Evolutionary conservation across 768 basidiomycete genomes (phyloP).

Genomic region (Boletus rubropictus): DNA sequence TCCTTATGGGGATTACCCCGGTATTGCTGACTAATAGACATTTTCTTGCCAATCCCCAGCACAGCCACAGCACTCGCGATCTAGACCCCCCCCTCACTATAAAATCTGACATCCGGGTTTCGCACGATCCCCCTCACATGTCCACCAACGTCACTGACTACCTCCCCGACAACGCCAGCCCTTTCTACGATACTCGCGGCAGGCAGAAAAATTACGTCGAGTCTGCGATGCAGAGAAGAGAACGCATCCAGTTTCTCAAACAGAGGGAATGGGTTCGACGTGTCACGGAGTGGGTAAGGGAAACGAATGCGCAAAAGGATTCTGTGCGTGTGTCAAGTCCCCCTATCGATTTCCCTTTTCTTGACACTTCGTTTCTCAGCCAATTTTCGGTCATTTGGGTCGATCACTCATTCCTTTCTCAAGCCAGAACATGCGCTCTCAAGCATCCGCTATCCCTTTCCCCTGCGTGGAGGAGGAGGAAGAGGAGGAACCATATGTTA

Average conservation of each 20-base stretch:
- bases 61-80: constrained; percentile 22
- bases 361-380: constrained; percentile 8
- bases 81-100: constrained; percentile 20
- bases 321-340: constrained; percentile 7
- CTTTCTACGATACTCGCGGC: constrained; percentile 38
- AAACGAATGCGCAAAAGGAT: constrained; percentile 27
- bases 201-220: constrained; percentile 43
- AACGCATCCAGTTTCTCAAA: constrained; percentile 49
- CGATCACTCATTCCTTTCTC: constrained; percentile 8
- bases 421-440: constrained; percentile 5
- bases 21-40: constrained; percentile 22
- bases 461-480: constrained; percentile 27
- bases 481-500: constrained; percentile 31
- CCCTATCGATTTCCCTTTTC: not conserved
- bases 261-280: constrained; percentile 40
- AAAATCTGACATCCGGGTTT: constrained; percentile 10
- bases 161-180: constrained; percentile 13
- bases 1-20: not conserved
- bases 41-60: constrained; percentile 14
- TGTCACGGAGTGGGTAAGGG: constrained; percentile 35
- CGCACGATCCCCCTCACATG: constrained; percentile 12
- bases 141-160: constrained; percentile 1
- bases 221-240: constrained; percentile 41
- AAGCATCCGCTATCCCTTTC: constrained; percentile 21
- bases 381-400: constrained; percentile 15